Evolutionary conservation across 75 land plant species (phyloP).

Genomic region (Cupressus sempervirens): DNA sequence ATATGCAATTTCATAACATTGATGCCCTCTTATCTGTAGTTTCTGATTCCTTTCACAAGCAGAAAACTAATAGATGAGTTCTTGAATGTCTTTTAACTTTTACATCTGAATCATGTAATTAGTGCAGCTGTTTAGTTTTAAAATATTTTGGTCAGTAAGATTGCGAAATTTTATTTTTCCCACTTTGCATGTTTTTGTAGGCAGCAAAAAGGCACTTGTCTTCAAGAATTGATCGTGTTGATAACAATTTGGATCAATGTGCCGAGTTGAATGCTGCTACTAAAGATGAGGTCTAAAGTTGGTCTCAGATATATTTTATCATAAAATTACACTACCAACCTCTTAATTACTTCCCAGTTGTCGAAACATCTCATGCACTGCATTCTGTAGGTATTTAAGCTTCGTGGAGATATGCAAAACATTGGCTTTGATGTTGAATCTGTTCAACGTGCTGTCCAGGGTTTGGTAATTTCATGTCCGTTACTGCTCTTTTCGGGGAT

Average conservation of each 20-base stretch:
- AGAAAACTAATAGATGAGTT: neutral
- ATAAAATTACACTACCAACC: neutral
- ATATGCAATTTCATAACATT: neutral
- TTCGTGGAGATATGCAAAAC: conserved; percentile 31
- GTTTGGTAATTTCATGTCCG: conserved; percentile 28
- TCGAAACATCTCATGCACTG: too few relatives aligned
- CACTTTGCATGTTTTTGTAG: conserved; percentile 24
- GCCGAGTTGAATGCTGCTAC: conserved; percentile 28
- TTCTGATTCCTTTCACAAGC: neutral
- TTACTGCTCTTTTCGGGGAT: neutral
- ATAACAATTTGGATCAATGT: conserved; percentile 36
- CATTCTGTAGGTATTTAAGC: conserved; percentile 26
- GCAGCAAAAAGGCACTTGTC: conserved; percentile 40
- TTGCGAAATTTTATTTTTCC: neutral
- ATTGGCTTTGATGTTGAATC: conserved; percentile 35
- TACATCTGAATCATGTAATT: neutral
- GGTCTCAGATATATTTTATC: neutral
- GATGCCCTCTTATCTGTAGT: neutral
- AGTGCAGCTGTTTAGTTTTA: neutral
- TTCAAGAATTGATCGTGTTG: conserved; percentile 41
- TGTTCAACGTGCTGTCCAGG: conserved; percentile 48
- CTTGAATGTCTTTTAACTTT: neutral
- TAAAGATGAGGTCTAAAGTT: conserved; percentile 33
- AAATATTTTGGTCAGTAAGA: neutral
- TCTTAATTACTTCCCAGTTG: neutral